Percentiles rank a stretch among this genome's conserved stretches.
Evolutionary conservation across 805 yeast species (phyloP).

Genomic region (Naumovozyma dairenensis): DNA sequence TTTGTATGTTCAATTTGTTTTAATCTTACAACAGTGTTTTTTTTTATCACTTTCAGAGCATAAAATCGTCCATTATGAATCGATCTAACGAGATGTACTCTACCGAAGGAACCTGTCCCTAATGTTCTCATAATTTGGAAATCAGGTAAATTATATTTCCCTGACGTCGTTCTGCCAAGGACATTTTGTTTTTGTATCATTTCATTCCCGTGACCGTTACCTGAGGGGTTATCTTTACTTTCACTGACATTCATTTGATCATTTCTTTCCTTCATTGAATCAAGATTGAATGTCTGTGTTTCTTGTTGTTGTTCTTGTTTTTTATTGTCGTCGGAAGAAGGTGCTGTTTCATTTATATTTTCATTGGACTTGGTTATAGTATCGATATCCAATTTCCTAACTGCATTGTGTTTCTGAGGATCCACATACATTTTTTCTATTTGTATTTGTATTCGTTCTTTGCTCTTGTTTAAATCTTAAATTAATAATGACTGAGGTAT

Average conservation of each 20-base stretch:
- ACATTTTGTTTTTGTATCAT: constrained; percentile 1
- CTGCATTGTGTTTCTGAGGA: constrained; percentile 17
- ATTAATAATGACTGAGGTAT: no score
- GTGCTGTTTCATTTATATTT: no score
- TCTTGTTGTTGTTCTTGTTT: no score
- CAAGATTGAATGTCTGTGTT: no score
- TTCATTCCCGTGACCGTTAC: constrained; percentile 1
- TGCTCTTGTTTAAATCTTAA: no score
- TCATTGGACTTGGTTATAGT: no score
- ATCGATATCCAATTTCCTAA: constrained; percentile 13
- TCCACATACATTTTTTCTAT: constrained; percentile 15
- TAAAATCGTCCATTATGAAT: constrained; percentile 84
- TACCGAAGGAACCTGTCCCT: constrained; percentile 91
- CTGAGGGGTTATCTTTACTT: background rate
- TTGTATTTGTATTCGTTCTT: constrained; percentile 1
- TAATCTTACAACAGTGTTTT: constrained; percentile 81
- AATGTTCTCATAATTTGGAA: constrained; percentile 76
- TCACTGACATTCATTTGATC: background rate
- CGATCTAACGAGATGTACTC: constrained; percentile 79
- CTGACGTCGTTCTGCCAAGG: constrained; percentile 26
- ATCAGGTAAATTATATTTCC: constrained; percentile 73
- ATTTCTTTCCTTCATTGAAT: background rate
- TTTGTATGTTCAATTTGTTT: constrained; percentile 93
- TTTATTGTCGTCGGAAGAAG: no score
- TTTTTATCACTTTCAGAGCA: constrained; percentile 81